Evolutionary conservation across 176 grass and related monocot species (phyloP).

Genomic region (Pharus latifolius): DNA sequence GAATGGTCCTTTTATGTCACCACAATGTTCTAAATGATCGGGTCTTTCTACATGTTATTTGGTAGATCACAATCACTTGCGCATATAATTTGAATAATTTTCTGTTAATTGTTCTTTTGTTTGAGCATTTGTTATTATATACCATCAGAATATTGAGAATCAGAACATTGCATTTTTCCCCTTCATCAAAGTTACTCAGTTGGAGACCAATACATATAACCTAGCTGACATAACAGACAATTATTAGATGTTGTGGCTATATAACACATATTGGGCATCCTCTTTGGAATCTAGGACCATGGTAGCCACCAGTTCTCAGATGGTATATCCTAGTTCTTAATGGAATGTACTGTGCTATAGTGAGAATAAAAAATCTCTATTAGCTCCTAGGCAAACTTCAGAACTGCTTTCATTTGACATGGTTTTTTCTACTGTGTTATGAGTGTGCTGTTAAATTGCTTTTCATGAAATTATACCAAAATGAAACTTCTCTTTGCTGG

Average conservation of each 20-base stretch:
- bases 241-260: not conserved
- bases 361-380: not conserved
- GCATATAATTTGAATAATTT: too few species aligned
- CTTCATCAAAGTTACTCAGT: too few species aligned
- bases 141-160: too few species aligned
- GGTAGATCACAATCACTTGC: not conserved
- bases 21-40: not conserved
- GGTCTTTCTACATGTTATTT: not conserved
- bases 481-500: not conserved
- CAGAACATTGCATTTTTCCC: too few species aligned
- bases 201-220: not conserved
- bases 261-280: not conserved
- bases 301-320: not conserved
- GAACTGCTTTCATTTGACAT: not conserved
- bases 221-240: not conserved
- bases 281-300: not conserved
- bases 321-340: not conserved
- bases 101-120: too few species aligned
- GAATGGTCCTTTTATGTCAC: not conserved
- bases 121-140: too few species aligned
- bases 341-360: not conserved
- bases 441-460: not conserved
- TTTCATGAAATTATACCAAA: not conserved
- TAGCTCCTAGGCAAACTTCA: slow-evolving; percentile 1
- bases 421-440: not conserved